Conservation (phyloP, 2,329 filamentous ascomycete genomes). For the Pseudogymnoascus sp. region DNA sequence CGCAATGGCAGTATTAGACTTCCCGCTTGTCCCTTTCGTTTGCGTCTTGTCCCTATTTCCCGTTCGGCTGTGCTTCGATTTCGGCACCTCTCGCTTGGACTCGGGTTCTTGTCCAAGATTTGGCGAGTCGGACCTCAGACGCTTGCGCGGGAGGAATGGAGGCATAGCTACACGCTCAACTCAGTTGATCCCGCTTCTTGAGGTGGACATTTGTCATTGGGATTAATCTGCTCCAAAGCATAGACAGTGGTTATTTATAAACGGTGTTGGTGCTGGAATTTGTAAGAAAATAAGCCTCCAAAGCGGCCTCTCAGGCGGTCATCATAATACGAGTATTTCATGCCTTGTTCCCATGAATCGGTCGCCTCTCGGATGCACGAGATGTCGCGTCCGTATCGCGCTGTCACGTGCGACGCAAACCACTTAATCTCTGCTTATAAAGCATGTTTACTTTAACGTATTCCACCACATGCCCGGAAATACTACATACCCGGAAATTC, state of each 20-base stretch:
- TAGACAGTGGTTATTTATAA: not conserved
- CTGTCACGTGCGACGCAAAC: not conserved
- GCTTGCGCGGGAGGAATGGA: conserved; percentile 60
- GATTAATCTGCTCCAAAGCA: not conserved
- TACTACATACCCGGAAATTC: no score
- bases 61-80: conserved; percentile 16
- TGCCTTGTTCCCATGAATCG: not conserved
- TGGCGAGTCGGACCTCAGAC: conserved; percentile 43
- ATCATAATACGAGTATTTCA: not conserved
- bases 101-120: conserved; percentile 22
- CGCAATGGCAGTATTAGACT: conserved; percentile 15
- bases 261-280: not conserved
- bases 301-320: not conserved
- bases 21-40: conserved; percentile 23
- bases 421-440: not conserved
- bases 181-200: not conserved
- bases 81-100: conserved; percentile 17
- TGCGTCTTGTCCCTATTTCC: conserved; percentile 20
- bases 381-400: not conserved
- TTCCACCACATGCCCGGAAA: no score
- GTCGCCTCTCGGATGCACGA: not conserved
- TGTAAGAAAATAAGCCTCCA: not conserved
- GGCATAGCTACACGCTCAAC: conserved; percentile 44
- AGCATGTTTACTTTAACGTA: not conserved
- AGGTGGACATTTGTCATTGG: not conserved